Evolutionary conservation across 1,284 basidiomycete genomes (phyloP), one percentile per base, ranked within the genome.

Genomic region (Sporisorium exsertum): DNA sequence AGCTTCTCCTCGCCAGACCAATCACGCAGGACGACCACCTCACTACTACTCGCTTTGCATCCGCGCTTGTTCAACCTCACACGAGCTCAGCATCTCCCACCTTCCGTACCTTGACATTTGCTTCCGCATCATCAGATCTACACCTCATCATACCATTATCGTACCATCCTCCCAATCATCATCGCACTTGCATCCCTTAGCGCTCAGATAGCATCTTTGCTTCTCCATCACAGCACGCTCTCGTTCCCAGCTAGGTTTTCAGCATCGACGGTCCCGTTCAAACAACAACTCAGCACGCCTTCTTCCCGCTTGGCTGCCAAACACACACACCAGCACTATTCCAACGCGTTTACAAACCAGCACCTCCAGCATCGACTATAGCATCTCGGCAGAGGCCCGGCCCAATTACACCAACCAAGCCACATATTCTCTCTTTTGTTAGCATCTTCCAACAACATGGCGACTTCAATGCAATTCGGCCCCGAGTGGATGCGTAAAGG

Each of bases 401-500:
- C 18, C 18, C 46, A 22, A 15, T 18, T 26, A 12, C 12, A 24
- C 45, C 22, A 26, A 46, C 7, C 22, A 24, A 47, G 26, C 26
- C 27, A 5, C 20, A 32, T 8, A 24, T 24, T n/a, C 13, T 20
- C 9, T 35, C 12, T 5, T 27, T n/a, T 49, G 33, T 13, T 52
- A 29, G 37, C 50, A 32, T 16, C 20, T 20, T 27, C 22, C 42
- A 16, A 56, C 58, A 77, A 40, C 35, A 82, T 82, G 81, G 76
- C 81, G 24, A 78, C 81, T 58, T 81, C 80, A 27, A 77, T 83
- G 75, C 80, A 83, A 59, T 83, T 83, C 51, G 81, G 81, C 50
- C 81, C 81, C 47, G 81, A 83, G 61, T 83, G 81, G 81, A 83
- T 83, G 81, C 79, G 81, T 52, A 83, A 81, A 69, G 81, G 65